Conservation (phyloP, 208 protist species). For the Acanthamoeba culbertsoni region DNA sequence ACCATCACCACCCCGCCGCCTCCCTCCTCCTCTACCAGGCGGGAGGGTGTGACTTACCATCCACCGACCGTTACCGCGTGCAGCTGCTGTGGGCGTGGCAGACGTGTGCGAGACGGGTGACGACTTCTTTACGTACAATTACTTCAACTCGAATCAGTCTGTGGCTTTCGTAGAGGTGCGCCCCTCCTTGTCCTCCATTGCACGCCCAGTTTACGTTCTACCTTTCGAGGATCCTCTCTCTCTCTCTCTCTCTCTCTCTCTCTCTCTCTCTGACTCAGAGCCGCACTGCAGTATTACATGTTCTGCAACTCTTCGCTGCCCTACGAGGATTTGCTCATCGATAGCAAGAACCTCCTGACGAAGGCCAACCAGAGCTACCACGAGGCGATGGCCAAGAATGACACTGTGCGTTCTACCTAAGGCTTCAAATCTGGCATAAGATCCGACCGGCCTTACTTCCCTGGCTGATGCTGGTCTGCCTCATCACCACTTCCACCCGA, state of each 20-base stretch:
- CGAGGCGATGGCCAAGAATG: neutral
- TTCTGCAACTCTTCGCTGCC: neutral
- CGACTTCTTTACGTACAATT: neutral
- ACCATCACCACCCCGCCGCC: neutral
- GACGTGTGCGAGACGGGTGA: constrained; percentile 26
- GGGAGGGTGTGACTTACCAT: neutral
- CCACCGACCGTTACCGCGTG: neutral
- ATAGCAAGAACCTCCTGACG: neutral
- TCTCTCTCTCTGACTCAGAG: neutral
- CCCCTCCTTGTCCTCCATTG: neutral
- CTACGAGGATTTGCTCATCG: neutral
- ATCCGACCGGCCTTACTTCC: neutral
- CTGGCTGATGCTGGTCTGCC: neutral
- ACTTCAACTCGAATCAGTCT: neutral
- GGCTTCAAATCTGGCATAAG: neutral
- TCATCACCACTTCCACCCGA: neutral
- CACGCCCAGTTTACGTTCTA: no score
- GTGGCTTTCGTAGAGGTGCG: neutral
- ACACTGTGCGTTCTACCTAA: neutral
- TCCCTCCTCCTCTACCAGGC: neutral
- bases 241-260: neutral
- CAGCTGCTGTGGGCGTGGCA: neutral
- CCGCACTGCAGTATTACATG: constrained; percentile 17
- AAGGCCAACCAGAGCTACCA: constrained; percentile 2
- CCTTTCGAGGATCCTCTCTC: neutral